A percentile compares a stretch with the other conserved stretches of the same genome.
Evolutionary conservation across 805 yeast genomes (phyloP).

Genomic region (Saturnispora quitensis): DNA sequence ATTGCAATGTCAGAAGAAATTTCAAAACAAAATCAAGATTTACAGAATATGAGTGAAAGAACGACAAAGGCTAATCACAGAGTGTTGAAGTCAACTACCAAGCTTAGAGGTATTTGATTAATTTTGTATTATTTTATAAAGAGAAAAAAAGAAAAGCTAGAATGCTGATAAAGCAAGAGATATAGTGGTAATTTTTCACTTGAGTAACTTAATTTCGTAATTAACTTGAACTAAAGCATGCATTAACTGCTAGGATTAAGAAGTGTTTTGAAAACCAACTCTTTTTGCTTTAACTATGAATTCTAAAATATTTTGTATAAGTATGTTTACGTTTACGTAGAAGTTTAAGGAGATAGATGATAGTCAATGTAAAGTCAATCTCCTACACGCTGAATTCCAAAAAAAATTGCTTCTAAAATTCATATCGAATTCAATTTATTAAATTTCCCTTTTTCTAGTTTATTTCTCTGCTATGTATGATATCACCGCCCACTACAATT

Average conservation of each 20-base stretch:
- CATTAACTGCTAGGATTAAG: too few relatives aligned
- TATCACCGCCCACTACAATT: conserved; percentile 13
- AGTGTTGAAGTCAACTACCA: conserved; percentile 33
- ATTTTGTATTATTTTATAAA: neutral
- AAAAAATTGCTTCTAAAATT: neutral
- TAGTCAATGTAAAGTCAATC: neutral
- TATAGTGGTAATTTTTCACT: neutral
- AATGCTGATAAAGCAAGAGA: neutral
- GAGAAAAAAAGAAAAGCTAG: neutral
- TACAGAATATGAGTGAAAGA: conserved; percentile 70
- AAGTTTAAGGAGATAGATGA: neutral
- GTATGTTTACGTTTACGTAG: neutral
- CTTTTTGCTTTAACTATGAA: neutral
- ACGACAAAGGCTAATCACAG: conserved; percentile 79
- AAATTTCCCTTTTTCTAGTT: neutral
- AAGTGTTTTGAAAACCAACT: neutral
- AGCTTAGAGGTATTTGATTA: conserved; percentile 25
- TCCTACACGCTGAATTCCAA: neutral
- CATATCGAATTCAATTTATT: neutral
- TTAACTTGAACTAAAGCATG: neutral
- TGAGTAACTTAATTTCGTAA: neutral
- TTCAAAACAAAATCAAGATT: conserved; percentile 64
- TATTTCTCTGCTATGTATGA: neutral
- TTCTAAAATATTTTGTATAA: neutral
- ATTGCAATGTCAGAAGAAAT: conserved; percentile 67